A percentile compares a stretch with the other conserved stretches of the same genome.
Evolutionary conservation across 2,329 filamentous ascomycete species (phyloP).

Genomic region (Trichoderma endophyticum): DNA sequence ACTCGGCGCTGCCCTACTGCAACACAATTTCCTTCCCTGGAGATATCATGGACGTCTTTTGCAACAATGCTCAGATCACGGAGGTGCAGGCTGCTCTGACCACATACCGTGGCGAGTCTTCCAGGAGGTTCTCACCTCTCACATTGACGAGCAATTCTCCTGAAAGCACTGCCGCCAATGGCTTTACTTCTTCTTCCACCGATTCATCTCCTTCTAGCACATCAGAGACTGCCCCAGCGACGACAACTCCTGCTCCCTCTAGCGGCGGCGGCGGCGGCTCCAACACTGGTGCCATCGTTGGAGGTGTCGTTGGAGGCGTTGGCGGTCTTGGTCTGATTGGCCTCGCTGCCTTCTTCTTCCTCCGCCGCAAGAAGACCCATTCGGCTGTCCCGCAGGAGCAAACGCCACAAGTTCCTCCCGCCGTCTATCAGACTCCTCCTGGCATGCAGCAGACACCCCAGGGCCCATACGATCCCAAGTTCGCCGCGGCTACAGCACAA

Average conservation of each 20-base stretch:
- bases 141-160: slow-evolving; percentile 6
- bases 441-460: slow-evolving; percentile 18
- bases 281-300: slow-evolving; percentile 36
- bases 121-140: slow-evolving; percentile 28
- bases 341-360: slow-evolving; percentile 31
- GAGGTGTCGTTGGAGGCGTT: slow-evolving; percentile 38
- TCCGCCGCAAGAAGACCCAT: slow-evolving; percentile 29
- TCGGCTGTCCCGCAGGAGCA: slow-evolving; percentile 19
- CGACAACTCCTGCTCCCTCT: not conserved
- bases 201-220: not conserved
- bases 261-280: not conserved
- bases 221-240: not conserved
- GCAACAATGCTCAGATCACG: slow-evolving; percentile 34
- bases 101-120: slow-evolving; percentile 39
- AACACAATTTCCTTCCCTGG: slow-evolving; percentile 43
- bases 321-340: slow-evolving; percentile 32
- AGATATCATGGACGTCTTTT: slow-evolving; percentile 45
- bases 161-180: not conserved
- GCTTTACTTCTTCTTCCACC: slow-evolving; percentile 7
- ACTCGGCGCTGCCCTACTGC: slow-evolving; percentile 38
- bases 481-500: slow-evolving; percentile 16
- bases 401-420: slow-evolving; percentile 19
- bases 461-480: slow-evolving; percentile 31
- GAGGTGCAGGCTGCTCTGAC: slow-evolving; percentile 38
- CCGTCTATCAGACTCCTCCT: slow-evolving; percentile 22